Percentiles rank a stretch among this genome's conserved stretches.
Evolutionary conservation across 2,329 filamentous ascomycete species (phyloP).

Genomic region (Chaetomiaceae sp.): DNA sequence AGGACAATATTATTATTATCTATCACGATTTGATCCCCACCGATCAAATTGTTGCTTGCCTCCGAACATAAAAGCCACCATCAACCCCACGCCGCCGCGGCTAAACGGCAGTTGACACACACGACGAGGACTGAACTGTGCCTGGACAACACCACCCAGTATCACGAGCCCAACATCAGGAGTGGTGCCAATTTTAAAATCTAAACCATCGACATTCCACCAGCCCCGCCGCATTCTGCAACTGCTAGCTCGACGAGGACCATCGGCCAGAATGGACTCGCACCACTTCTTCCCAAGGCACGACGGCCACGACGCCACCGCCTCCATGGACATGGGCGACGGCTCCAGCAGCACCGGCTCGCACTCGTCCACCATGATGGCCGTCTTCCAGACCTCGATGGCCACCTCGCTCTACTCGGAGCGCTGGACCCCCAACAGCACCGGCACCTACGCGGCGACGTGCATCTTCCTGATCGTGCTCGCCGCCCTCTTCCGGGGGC

Average conservation of each 20-base stretch:
- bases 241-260: too few species aligned
- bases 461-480: conserved; percentile 88
- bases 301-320: background rate
- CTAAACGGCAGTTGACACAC: conserved; percentile 17
- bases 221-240: background rate
- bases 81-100: conserved; percentile 13
- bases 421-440: conserved; percentile 67
- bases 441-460: conserved; percentile 76
- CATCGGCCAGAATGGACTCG: background rate
- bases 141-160: background rate
- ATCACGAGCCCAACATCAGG: background rate
- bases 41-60: background rate
- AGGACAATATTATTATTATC: too few species aligned
- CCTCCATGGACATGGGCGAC: background rate
- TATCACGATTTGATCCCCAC: too few species aligned
- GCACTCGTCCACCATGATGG: conserved; percentile 39
- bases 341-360: conserved; percentile 1
- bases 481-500: conserved; percentile 61
- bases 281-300: background rate
- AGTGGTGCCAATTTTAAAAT: background rate
- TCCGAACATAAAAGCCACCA: background rate
- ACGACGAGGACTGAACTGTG: background rate
- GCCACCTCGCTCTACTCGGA: conserved; percentile 53
- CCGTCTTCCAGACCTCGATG: conserved; percentile 57
- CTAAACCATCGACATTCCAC: background rate